A percentile compares a stretch with the other conserved stretches of the same genome.
These are phyloP conservation scores for Neurospora tetrasperma DNA, from an alignment of 495 filamentous ascomycete genomes.

Conservation along the genomic window DNA sequence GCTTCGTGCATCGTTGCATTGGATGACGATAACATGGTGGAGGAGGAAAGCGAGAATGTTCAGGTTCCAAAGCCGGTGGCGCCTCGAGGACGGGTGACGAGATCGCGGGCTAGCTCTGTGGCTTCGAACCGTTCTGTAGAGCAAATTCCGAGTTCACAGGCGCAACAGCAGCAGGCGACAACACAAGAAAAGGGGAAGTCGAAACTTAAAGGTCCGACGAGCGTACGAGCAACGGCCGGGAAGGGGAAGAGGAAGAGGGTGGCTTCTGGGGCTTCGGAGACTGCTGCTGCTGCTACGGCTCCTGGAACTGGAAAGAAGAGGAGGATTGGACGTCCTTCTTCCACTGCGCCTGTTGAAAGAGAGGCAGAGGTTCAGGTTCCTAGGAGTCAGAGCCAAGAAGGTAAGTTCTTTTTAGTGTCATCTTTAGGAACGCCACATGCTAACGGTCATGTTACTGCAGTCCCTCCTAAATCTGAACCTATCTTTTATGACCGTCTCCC, in stretches of 20 bases:
- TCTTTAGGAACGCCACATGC: not conserved
- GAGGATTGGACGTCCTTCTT: not conserved
- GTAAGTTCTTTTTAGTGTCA: not conserved
- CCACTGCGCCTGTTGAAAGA: no score
- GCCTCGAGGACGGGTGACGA: not conserved
- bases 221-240: not conserved
- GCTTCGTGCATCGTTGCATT: not conserved
- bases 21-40: constrained; percentile 20
- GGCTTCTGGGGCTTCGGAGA: not conserved
- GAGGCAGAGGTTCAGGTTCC: not conserved
- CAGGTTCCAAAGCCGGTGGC: not conserved
- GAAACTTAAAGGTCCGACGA: not conserved
- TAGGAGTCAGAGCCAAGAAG: not conserved
- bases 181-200: constrained; percentile 15
- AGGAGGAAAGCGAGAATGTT: constrained; percentile 6
- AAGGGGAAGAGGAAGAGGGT: not conserved
- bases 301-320: not conserved
- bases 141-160: constrained; percentile 12
- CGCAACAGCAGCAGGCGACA: not conserved
- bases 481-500: not conserved
- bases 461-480: not conserved
- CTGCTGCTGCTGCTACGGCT: not conserved
- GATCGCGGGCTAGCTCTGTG: constrained; percentile 1
- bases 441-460: not conserved
- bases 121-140: not conserved